Base-by-base conservation (phyloP, 257 asterid species). In the Cynanchum wilfordii region DNA sequence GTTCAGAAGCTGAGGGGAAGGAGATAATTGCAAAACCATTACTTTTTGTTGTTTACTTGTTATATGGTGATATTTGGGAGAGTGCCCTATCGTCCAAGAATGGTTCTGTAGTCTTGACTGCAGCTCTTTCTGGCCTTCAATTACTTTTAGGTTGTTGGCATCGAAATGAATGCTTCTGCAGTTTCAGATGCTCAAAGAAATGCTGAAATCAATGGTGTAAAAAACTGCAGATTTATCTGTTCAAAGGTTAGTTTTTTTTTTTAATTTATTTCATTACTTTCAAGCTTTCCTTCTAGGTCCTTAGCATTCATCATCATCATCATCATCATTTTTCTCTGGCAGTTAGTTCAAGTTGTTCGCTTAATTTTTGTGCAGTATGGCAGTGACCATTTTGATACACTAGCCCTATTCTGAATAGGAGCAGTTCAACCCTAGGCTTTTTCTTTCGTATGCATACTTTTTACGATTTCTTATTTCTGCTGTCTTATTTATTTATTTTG, bases 101-200 rank as follows among this genome's bases (percentile, higher is more conserved):
- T 64, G 42, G 4, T 58, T 59, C 60, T 8, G 49, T 72, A 29
- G 30, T 40, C 62, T 44, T 73, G 79, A 69, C 66, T 38, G 42
- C 57, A 72, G 33, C 77, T 71, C 76, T 58, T 55, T 66, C 69
- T 75, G 54, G 62, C 50, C 67, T 78, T 67, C 58, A 76, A 57
- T 64, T 64, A 36, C 79, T 47, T 70, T 79, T 87, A 95, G 99
- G 99, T 95, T 73, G 96, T 92, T 29, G 99, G 99, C 74, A 86
- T 95, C 77, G 98, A 95, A 85, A 92, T 95, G 99, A 92, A 95
- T 84, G 97, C 96, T 79, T 90, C 98, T 76, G 99, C 99, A 27
- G 95, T 92, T 81, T 77, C 83, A 74, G 99, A 95, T 62, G 98
- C 99, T 40, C 88, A 87, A 64, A 92, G 96, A 79, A 95, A 95